Base-by-base conservation (phyloP, 78 protist genomes). In the Dictyostelium intermedium region DNA sequence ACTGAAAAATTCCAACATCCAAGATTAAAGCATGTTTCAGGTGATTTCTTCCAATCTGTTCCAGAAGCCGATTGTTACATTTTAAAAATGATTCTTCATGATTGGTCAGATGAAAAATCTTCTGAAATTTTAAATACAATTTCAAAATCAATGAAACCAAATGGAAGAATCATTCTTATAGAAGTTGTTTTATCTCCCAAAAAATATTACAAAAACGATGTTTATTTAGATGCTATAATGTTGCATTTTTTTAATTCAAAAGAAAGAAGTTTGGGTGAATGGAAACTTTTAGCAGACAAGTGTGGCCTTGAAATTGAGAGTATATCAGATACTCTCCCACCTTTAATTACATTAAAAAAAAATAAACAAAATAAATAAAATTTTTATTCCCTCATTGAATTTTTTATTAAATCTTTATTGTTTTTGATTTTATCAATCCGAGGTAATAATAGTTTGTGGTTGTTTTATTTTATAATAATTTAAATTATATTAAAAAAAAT, bases 31-130 rank as follows among this genome's bases (percentile, higher is more conserved):
- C 20, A 43, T n/a, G 74, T 61, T 37, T 2, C 60, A n/a, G 87
- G 87, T 37, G 39, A 39, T 20, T 82, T 82, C 69, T 82, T 82
- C 10, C 27, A 34, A 34, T 50, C 70, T 13, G 73, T 82, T 20
- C 87, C 87, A 9, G 18, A 20, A 37, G 76, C 70, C 10, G 78
- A 82, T 37, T 34, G 41, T 60, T 61, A 61, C 6, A 16, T 82
- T 9, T 3, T 82, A 8, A 82, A 82, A 63, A 2, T 13, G 0
- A 82, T 82, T 61, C 32, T 82, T 11, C 87, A 63, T 37, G 35
- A 63, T 63, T 82, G 78, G 78, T 4, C 39, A 34, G 82, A 45
- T 73, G 76, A 84, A 45, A 20, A 69, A 35, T 84, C 61, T 23
- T 13, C 1, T 16, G 18, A 23, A 32, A 73, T 84, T 73, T 45